These are phyloP conservation scores for Sherardia arvensis DNA, from an alignment of 257 asterid species.

Conservation along the genomic window DNA sequence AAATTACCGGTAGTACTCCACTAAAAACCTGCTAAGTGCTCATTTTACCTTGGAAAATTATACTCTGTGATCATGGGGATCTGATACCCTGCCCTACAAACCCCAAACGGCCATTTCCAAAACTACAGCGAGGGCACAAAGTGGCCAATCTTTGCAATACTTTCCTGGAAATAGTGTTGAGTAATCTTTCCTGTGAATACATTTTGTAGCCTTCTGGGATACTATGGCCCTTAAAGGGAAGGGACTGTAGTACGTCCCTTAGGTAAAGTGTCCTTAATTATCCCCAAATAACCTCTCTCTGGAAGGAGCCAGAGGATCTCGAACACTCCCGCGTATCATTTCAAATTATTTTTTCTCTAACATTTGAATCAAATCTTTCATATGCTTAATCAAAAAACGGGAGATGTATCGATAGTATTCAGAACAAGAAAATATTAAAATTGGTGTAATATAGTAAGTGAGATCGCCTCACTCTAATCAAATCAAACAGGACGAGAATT, in stretches of 20 bases:
- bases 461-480: too few relatives aligned
- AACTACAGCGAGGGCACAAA: background rate
- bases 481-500: too few relatives aligned
- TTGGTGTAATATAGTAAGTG: too few relatives aligned
- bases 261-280: background rate
- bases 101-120: background rate
- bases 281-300: background rate
- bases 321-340: too few relatives aligned
- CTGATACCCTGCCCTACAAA: conserved; percentile 1
- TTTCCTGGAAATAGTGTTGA: background rate
- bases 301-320: too few relatives aligned
- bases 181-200: background rate
- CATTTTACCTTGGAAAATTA: background rate
- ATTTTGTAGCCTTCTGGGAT: background rate
- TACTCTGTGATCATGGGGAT: background rate
- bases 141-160: background rate
- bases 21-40: too few relatives aligned
- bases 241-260: background rate
- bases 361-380: too few relatives aligned
- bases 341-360: too few relatives aligned
- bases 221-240: background rate
- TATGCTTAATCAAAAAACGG: too few relatives aligned
- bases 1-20: too few relatives aligned
- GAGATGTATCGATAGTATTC: too few relatives aligned
- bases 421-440: too few relatives aligned